Evolutionary conservation across 176 grass and related monocot genomes (phyloP), one percentile per base, ranked within the genome.

Genomic region (Musa schizocarpa): DNA sequence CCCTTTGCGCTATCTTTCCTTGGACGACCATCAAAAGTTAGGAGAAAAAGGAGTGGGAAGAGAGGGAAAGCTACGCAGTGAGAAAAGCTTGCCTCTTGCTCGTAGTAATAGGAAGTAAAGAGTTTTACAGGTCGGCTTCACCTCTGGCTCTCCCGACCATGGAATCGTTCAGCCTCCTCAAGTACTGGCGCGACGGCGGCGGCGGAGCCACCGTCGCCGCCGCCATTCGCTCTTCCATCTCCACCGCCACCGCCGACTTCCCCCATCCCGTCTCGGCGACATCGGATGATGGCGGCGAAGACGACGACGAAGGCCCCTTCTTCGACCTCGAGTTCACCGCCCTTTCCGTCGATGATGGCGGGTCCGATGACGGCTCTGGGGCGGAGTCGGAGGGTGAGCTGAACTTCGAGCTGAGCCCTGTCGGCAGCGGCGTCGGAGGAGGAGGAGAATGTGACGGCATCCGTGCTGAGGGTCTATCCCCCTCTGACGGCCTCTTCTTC

Each of bases 271-370:
- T 80, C 5, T 66, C 68, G 1, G 50, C 77, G 1, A 50, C 58
- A 0, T 52, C 78, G 55, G 52, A 76, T 48, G 78, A 80, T 21
- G 78, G 59, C 13, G 71, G 53, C 1, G 88, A 81, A 19, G 83
- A 79, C 1, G 86, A 94, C 11, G 90, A 97, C 73, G 94, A 91
- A 54, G 90, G 90, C 13, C 89, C 96, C 20, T 99, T 92, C 81
- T 99, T 99, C 62, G 96, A 99, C 76, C 86, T 99, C 11, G 96
- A 99, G 96, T 95, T 99, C 79, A 68, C 86, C 65, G 72, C 96
- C 9, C 82, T 89, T 25, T 79, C 83, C 0, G 87, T 80, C 68
- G 89, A 91, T 65, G 59, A 9, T 17, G 68, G 67, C 0, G 58
- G 25, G 29, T 76, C 23, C 12, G 12, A 13, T 21, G 51, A 5